Evolutionary conservation across 306 rosid genomes (phyloP), one percentile per base, ranked within the genome.

Genomic region (Vigna reflexopilosa): DNA sequence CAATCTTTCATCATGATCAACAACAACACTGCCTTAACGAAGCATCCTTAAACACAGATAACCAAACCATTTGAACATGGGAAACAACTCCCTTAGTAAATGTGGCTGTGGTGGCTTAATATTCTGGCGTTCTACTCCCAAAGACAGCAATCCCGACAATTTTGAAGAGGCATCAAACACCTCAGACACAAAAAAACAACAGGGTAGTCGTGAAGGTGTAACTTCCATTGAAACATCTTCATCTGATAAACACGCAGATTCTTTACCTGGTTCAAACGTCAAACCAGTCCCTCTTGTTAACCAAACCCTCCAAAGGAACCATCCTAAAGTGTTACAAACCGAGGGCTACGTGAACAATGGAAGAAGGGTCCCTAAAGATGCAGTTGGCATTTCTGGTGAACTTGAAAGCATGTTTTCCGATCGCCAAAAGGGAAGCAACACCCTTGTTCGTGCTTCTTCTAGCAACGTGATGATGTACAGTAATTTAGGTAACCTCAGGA

Each of bases 401-500:
- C 97, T 93, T 9, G 97, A 93, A 13, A 82, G 81, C 76, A 87
- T 91, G 87, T 75, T 93, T 40, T 6, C 69, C 14, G 98, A 91
- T 81, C 88, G 87, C 64, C 97, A 88, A 50, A 91, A 77, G 49
- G 91, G 91, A 49, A 81, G 84, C 26, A 61, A 73, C 34, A 82
- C 38, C 54, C 80, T 93, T 17, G 88, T 93, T 26, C 85, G 98
- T 7, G 98, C 98, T 57, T 91, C 97, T 4, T 93, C 98, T 10
- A 80, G 95, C 88, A 93, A 93, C 36, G 88, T 93, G 3, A 93
- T 91, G 98, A 83, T 93, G 57, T 63, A 64, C 19, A 87, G 97
- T 16, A 73, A 89, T 85, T 75, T 93, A 55, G 98, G 98, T 17
- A 93, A 93, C 78, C 67, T 93, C 69, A 82, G 93, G 50, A 94